Evolutionary conservation across 805 yeast genomes (phyloP).

Genomic region (Cyberlindnera americana): DNA sequence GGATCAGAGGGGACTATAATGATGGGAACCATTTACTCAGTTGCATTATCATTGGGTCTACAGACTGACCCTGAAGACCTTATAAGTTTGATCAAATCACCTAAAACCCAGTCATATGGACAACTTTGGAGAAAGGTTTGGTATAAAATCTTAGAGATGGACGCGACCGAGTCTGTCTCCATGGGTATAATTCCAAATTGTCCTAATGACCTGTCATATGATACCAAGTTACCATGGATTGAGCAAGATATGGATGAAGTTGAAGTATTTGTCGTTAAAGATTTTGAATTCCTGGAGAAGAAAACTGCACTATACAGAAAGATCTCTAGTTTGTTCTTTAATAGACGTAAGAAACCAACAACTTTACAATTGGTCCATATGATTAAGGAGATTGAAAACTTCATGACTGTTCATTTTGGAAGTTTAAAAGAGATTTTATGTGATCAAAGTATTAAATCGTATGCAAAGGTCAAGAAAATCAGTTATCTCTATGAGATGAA

Average conservation of each 20-base stretch:
- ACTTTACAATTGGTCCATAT: constrained; percentile 33
- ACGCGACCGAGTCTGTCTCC: constrained; percentile 14
- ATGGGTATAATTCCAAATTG: constrained; percentile 20
- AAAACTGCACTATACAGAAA: constrained; percentile 31
- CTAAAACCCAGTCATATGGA: constrained; percentile 12
- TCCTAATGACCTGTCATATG: constrained; percentile 19
- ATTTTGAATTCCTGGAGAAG: constrained; percentile 30
- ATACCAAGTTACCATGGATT: constrained; percentile 28
- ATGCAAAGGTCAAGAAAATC: constrained; percentile 24
- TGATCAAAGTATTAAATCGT: constrained; percentile 12
- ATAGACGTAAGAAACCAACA: constrained; percentile 33
- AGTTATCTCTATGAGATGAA: constrained; percentile 27
- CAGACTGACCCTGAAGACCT: constrained; percentile 50
- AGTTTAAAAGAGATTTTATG: constrained; percentile 16
- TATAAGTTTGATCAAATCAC: constrained; percentile 5
- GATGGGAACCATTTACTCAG: constrained; percentile 46
- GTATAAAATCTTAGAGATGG: constrained; percentile 26
- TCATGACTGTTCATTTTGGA: constrained; percentile 29
- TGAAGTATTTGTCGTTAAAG: constrained; percentile 36
- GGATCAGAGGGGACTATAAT: constrained; percentile 46
- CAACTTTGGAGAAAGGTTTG: constrained; percentile 27
- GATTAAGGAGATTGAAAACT: constrained; percentile 34
- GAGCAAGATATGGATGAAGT: constrained; percentile 33
- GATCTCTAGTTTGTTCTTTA: constrained; percentile 31
- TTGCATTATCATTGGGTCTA: constrained; percentile 52